Evolutionary conservation across 2,329 filamentous ascomycete species (phyloP).

Genomic region (Lachnum nothofagi): DNA sequence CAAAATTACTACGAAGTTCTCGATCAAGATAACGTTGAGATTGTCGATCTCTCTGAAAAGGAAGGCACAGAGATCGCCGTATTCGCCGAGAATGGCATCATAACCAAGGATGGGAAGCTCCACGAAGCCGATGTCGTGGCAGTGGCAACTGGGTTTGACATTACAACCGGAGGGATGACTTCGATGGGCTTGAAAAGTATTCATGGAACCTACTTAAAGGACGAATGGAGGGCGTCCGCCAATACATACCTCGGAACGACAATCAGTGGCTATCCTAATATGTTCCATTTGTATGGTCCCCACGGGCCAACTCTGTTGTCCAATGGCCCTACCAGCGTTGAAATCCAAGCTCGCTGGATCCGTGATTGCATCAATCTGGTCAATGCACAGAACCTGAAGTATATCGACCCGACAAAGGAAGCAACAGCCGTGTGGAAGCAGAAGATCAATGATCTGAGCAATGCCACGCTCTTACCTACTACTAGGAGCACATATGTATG

Average conservation of each 20-base stretch:
- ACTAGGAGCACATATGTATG: conserved; percentile 38
- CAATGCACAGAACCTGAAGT: conserved; percentile 27
- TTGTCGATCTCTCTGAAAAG: conserved; percentile 42
- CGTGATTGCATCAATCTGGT: conserved; percentile 31
- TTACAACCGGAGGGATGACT: conserved; percentile 32
- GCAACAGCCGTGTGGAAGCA: conserved; percentile 31
- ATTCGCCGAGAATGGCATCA: conserved; percentile 37
- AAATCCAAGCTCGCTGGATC: conserved; percentile 39
- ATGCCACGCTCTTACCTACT: conserved; percentile 30
- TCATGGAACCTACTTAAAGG: conserved; percentile 28
- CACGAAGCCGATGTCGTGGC: conserved; percentile 32
- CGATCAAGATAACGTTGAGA: conserved; percentile 41
- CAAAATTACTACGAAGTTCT: conserved; percentile 46
- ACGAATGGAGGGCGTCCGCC: conserved; percentile 33
- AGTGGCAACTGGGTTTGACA: conserved; percentile 37
- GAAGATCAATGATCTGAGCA: conserved; percentile 27
- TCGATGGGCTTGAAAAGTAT: conserved; percentile 32
- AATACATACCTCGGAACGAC: conserved; percentile 38
- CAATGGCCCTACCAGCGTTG: conserved; percentile 37
- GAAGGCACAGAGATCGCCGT: conserved; percentile 33
- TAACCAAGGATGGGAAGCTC: conserved; percentile 26
- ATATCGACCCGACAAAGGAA: conserved; percentile 31
- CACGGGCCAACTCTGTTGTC: conserved; percentile 26
- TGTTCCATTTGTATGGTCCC: conserved; percentile 43
- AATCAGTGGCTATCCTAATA: conserved; percentile 41